phyloP scores from a whole-genome alignment of 2,329 filamentous ascomycete species.

The Bipolaris bicolor region DNA sequence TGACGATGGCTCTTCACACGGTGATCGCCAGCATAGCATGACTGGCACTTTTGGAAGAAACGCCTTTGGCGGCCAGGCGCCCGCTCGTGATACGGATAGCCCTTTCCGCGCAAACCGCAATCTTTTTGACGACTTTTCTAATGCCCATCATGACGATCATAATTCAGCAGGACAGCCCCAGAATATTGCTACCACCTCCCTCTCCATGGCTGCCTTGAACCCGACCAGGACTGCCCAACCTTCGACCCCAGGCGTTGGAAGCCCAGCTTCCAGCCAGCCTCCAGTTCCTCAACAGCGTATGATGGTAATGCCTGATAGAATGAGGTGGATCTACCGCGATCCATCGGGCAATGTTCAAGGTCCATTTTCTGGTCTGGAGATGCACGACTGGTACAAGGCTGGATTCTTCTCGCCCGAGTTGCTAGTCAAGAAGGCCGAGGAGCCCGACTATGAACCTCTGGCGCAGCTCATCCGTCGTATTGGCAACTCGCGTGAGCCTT shows the following conservation, averaged over 20 bases:
- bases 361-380: constrained; percentile 94
- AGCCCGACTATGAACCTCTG: constrained; percentile 90
- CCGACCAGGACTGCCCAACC: constrained; percentile 44
- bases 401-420: constrained; percentile 96
- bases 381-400: constrained; percentile 99
- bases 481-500: constrained; percentile 95
- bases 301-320: constrained; percentile 99
- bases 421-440: constrained; percentile 92
- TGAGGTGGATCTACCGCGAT: constrained; percentile 98
- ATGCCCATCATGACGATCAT: constrained; percentile 37
- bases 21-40: constrained; percentile 52
- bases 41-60: constrained; percentile 72
- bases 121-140: constrained; percentile 49
- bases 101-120: constrained; percentile 49
- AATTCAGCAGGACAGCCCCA: constrained; percentile 27
- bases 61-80: constrained; percentile 55
- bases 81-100: constrained; percentile 49
- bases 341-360: constrained; percentile 91
- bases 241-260: constrained; percentile 48
- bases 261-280: constrained; percentile 69
- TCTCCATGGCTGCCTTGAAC: constrained; percentile 43
- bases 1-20: constrained; percentile 61
- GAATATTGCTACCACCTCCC: constrained; percentile 36
- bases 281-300: constrained; percentile 74
- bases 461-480: constrained; percentile 94